Evolutionary conservation across 83 land plant genomes (phyloP), one percentile per base, ranked within the genome.

Genomic region (Picea engelmannii): DNA sequence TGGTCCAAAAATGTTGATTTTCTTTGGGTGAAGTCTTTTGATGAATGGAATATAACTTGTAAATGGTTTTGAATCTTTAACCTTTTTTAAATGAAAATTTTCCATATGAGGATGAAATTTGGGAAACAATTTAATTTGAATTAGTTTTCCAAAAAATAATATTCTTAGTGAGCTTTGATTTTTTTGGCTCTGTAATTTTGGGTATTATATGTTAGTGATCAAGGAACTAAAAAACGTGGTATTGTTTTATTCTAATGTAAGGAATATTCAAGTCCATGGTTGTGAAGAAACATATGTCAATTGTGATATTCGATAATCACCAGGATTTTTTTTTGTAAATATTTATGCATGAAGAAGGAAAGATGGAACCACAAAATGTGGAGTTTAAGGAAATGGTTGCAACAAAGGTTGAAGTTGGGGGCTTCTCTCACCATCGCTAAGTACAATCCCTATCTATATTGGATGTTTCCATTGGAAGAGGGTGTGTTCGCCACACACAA

Each of bases 391-490:
- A 85, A 68, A 88, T 95, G 5, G 85, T 90, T 12, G 80, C 92
- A n/a, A 91, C 93, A n/a, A 75, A 95, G 96, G n/a, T 62, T 91
- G 66, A 95, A 91, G 89, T 78, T 92, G 27, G 98, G 99, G 0
- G 98, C 95, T 2, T 93, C 95, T 0, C 84, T 93, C 0, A 88
- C 90, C 13, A 85, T 90, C 81, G 91, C 93, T 0, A 98, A 97
- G 89, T 91, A 90, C 86, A 91, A 95, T 60, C 88, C 93, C 0
- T 97, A 92, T 86, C 87, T 97, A 4, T 87, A 98, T 1, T 97
- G 95, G 96, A 84, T 95, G 92, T 95, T 91, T 79, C 98, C 98
- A 0, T 81, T 95, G n/a, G 98, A 97, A 65, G 95, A 93, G 60
- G 98, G 88, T 66, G 95, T 90, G 25, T 89, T 93, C 80, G 88